Evolutionary conservation across 805 yeast species (phyloP).

Genomic region (Brettanomyces nanus): DNA sequence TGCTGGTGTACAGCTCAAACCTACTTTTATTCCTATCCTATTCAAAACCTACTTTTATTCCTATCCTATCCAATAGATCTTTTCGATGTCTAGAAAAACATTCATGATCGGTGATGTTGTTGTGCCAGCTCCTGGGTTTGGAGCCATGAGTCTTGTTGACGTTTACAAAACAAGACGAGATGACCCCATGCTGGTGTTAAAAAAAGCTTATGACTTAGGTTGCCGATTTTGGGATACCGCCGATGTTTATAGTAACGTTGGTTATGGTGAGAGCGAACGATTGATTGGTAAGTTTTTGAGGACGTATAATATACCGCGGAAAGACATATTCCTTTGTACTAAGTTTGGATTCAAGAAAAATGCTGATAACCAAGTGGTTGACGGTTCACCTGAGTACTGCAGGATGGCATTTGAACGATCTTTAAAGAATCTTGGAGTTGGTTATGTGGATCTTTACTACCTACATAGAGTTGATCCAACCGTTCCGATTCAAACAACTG

Average conservation of each 20-base stretch:
- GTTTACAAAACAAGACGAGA: neutral
- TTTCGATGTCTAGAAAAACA: neutral
- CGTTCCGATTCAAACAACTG: constrained; percentile 43
- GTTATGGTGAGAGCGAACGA: constrained; percentile 17
- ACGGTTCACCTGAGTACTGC: constrained; percentile 27
- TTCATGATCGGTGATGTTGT: neutral
- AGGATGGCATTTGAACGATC: neutral
- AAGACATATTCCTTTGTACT: constrained; percentile 21
- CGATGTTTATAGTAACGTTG: constrained; percentile 20
- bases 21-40: too few relatives aligned
- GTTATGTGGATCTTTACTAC: constrained; percentile 44
- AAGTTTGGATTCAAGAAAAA: constrained; percentile 10
- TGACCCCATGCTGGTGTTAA: neutral
- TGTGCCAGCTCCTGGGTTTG: neutral
- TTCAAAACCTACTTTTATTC: too few relatives aligned
- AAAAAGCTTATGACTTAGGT: constrained; percentile 33
- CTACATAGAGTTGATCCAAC: constrained; percentile 45
- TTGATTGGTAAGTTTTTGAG: constrained; percentile 21
- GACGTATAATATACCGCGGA: constrained; percentile 22
- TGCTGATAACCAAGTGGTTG: constrained; percentile 20
- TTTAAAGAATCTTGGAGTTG: constrained; percentile 36
- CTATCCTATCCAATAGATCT: too few relatives aligned
- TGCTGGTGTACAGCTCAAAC: too few relatives aligned
- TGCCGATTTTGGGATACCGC: constrained; percentile 39
- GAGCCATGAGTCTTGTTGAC: neutral